These are phyloP conservation scores for Hymenoscyphus repandus DNA, from an alignment of 2,329 filamentous ascomycete species.

Conservation along the genomic window DNA sequence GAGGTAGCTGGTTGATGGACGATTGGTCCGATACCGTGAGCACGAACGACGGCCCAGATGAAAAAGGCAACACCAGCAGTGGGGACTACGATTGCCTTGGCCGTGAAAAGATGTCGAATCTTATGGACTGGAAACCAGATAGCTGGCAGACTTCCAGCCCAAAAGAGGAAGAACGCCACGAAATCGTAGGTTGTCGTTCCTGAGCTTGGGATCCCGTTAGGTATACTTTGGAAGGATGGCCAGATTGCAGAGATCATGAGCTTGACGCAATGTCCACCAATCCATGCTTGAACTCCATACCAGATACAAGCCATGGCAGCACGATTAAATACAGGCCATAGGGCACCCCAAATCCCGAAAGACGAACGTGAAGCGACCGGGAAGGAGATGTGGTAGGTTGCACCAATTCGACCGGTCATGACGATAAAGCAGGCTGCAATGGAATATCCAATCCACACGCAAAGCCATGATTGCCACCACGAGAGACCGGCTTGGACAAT, in stretches of 20 bases:
- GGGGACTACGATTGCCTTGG: conserved; percentile 81
- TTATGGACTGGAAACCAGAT: conserved; percentile 88
- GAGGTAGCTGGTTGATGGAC: conserved; percentile 60
- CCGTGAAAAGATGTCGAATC: conserved; percentile 84
- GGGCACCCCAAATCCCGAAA: conserved; percentile 82
- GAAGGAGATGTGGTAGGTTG: conserved; percentile 84
- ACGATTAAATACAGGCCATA: conserved; percentile 87
- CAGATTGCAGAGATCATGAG: conserved; percentile 87
- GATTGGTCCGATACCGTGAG: conserved; percentile 79
- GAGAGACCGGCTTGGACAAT: conserved; percentile 66
- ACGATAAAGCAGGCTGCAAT: conserved; percentile 73
- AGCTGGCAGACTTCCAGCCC: conserved; percentile 72
- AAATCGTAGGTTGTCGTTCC: conserved; percentile 73
- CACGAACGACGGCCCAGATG: conserved; percentile 78
- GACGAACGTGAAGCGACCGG: conserved; percentile 72
- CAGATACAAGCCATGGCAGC: conserved; percentile 79
- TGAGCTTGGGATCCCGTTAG: conserved; percentile 62
- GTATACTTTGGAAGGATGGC: conserved; percentile 54
- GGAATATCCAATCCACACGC: conserved; percentile 80
- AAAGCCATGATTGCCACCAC: conserved; percentile 91
- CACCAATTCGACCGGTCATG: conserved; percentile 75
- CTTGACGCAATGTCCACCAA: conserved; percentile 79
- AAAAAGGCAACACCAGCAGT: conserved; percentile 80
- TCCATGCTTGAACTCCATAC: conserved; percentile 83
- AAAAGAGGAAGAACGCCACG: conserved; percentile 82